Conservation (phyloP, 148 eudicot genomes). For the Nepenthes mirabilis region DNA sequence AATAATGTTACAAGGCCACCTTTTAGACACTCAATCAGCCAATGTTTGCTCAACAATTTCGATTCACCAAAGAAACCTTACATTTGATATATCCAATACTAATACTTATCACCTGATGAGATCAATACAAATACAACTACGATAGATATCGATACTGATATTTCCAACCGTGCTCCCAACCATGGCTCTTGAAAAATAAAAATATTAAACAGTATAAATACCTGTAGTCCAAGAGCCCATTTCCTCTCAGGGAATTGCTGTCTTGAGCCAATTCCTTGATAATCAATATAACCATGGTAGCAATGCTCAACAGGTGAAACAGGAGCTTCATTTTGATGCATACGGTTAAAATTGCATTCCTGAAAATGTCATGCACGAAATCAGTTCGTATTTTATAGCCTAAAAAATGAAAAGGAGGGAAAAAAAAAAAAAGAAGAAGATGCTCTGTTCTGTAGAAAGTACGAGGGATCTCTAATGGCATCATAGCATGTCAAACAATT, state of each 20-base stretch:
- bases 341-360: slow-evolving; percentile 45
- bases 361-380: slow-evolving; percentile 10
- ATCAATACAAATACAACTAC: too few relatives aligned
- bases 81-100: too few relatives aligned
- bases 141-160: too few relatives aligned
- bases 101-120: too few relatives aligned
- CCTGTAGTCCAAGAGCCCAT: slow-evolving; percentile 99
- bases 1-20: too few relatives aligned
- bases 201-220: slow-evolving; percentile 6
- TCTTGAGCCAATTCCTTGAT: slow-evolving; percentile 50
- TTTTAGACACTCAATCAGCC: too few relatives aligned
- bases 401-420: neutral
- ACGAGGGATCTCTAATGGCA: too few relatives aligned
- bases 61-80: too few relatives aligned
- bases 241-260: slow-evolving; percentile 70
- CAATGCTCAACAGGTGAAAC: slow-evolving; percentile 44
- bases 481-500: too few relatives aligned
- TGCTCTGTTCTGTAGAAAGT: neutral
- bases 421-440: neutral
- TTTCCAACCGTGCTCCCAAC: too few relatives aligned
- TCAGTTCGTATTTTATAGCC: too few relatives aligned
- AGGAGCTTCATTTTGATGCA: slow-evolving; percentile 42
- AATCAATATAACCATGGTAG: slow-evolving; percentile 47
- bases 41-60: too few relatives aligned
- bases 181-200: neutral